These are phyloP conservation scores for Alternaria arbusti DNA, from an alignment of 2,329 filamentous ascomycete species.

Conservation along the genomic window DNA sequence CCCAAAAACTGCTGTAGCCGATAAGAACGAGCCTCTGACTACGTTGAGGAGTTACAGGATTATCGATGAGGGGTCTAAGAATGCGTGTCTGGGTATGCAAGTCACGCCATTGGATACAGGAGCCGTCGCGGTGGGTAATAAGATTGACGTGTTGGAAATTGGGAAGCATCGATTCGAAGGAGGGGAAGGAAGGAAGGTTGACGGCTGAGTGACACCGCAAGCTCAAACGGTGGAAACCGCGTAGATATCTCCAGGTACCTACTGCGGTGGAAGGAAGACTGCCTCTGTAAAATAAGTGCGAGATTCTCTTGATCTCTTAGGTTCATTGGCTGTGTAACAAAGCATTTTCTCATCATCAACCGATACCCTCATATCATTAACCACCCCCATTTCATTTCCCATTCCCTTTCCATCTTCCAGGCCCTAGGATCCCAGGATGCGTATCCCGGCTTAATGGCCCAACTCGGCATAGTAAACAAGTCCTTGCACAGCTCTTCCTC, in stretches of 20 bases:
- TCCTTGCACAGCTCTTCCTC: constrained; percentile 48
- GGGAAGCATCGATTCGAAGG: constrained; percentile 43
- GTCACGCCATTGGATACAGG: constrained; percentile 59
- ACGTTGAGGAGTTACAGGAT: constrained; percentile 65
- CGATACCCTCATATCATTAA: constrained; percentile 3
- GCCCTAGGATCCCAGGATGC: constrained; percentile 43
- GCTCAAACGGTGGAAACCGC: background rate
- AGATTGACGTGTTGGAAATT: constrained; percentile 39
- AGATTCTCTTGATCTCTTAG: background rate
- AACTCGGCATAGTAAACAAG: constrained; percentile 43
- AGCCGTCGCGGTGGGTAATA: constrained; percentile 41
- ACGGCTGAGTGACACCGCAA: constrained; percentile 2
- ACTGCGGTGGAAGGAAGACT: background rate
- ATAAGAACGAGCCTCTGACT: constrained; percentile 63
- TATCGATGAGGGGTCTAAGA: constrained; percentile 66
- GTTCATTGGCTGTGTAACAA: background rate
- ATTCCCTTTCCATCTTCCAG: constrained; percentile 45
- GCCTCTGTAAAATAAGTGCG: background rate
- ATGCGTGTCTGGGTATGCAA: constrained; percentile 70
- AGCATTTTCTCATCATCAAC: background rate
- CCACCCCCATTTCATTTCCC: constrained; percentile 48
- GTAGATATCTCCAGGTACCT: background rate
- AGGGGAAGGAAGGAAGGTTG: constrained; percentile 12
- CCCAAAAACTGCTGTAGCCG: constrained; percentile 63
- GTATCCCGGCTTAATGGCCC: constrained; percentile 35